These are phyloP conservation scores for Saturnispora ahearnii DNA, from an alignment of 805 yeast genomes.

Conservation along the genomic window DNA sequence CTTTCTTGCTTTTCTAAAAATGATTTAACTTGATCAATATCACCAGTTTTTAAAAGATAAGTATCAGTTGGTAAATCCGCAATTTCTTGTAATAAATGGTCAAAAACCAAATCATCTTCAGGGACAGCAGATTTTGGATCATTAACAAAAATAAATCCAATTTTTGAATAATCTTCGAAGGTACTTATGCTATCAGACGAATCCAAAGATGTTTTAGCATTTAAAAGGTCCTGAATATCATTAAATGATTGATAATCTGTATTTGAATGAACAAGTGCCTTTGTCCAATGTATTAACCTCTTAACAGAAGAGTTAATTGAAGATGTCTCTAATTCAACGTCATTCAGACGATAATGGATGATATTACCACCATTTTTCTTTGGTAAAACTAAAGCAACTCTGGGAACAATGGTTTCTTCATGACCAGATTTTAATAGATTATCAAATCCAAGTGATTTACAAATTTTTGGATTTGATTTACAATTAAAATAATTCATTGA, in stretches of 20 bases:
- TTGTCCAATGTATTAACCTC: slow-evolving; percentile 36
- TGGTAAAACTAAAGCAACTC: slow-evolving; percentile 35
- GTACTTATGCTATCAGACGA: slow-evolving; percentile 17
- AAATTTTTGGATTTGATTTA: slow-evolving; percentile 37
- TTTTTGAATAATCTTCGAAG: slow-evolving; percentile 30
- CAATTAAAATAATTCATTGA: slow-evolving; percentile 52
- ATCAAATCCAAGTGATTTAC: slow-evolving; percentile 41
- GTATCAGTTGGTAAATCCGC: slow-evolving; percentile 49
- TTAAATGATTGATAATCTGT: slow-evolving; percentile 4
- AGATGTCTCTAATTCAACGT: background rate
- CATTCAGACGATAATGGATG: slow-evolving; percentile 31
- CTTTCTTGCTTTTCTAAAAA: slow-evolving; percentile 34
- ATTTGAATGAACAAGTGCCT: slow-evolving; percentile 21
- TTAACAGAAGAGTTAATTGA: slow-evolving; percentile 17
- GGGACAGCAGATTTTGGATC: slow-evolving; percentile 41
- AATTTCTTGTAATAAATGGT: slow-evolving; percentile 51
- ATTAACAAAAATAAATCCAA: slow-evolving; percentile 46
- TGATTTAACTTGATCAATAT: slow-evolving; percentile 29
- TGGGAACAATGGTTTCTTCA: slow-evolving; percentile 15
- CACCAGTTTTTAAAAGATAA: slow-evolving; percentile 44
- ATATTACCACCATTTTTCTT: slow-evolving; percentile 38
- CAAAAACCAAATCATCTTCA: slow-evolving; percentile 57
- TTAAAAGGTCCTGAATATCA: slow-evolving; percentile 8
- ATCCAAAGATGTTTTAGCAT: background rate
- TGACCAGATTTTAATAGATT: slow-evolving; percentile 21